These are phyloP conservation scores for Pyrenophora graminea DNA, from an alignment of 2,329 filamentous ascomycete species.

Conservation along the genomic window DNA sequence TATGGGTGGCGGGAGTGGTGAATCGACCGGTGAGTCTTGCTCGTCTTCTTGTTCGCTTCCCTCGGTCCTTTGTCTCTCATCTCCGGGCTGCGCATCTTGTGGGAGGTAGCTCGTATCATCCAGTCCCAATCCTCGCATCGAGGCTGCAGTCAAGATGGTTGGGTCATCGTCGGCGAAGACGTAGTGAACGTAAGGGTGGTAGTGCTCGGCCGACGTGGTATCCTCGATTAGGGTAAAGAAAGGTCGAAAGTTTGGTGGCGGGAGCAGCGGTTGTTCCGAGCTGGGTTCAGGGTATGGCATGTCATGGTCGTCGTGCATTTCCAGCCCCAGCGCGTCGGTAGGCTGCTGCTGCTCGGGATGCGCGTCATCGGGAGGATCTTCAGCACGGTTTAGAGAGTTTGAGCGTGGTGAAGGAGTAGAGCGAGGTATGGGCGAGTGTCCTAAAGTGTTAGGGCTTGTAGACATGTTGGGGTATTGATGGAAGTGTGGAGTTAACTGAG, in stretches of 20 bases:
- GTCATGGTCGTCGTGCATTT: conserved; percentile 28
- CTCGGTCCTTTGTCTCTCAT: conserved; percentile 18
- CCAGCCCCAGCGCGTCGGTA: conserved; percentile 21
- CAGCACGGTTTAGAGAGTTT: conserved; percentile 26
- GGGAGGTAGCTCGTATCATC: conserved; percentile 48
- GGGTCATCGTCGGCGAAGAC: conserved; percentile 91
- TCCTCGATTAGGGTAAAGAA: conserved; percentile 88
- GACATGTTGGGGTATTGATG: conserved; percentile 36
- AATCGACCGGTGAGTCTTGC: conserved; percentile 35
- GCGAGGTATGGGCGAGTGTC: conserved; percentile 22
- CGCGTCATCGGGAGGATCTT: conserved; percentile 31
- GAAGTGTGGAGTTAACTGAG: conserved; percentile 28
- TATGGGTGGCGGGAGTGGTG: conserved; percentile 53
- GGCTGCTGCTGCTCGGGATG: conserved; percentile 24
- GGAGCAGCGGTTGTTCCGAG: conserved; percentile 43
- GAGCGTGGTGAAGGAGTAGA: conserved; percentile 33
- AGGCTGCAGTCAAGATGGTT: conserved; percentile 71
- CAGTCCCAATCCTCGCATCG: conserved; percentile 59
- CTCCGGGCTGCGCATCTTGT: conserved; percentile 27
- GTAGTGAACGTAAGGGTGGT: conserved; percentile 88
- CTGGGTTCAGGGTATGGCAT: conserved; percentile 41
- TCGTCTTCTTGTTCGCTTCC: conserved; percentile 31
- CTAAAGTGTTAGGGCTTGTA: conserved; percentile 25
- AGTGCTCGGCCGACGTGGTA: conserved; percentile 69
- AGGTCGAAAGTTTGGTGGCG: conserved; percentile 67